These are phyloP conservation scores for Monoraphidium neglectum DNA, from an alignment of 139 green algal genomes.

Conservation along the genomic window DNA sequence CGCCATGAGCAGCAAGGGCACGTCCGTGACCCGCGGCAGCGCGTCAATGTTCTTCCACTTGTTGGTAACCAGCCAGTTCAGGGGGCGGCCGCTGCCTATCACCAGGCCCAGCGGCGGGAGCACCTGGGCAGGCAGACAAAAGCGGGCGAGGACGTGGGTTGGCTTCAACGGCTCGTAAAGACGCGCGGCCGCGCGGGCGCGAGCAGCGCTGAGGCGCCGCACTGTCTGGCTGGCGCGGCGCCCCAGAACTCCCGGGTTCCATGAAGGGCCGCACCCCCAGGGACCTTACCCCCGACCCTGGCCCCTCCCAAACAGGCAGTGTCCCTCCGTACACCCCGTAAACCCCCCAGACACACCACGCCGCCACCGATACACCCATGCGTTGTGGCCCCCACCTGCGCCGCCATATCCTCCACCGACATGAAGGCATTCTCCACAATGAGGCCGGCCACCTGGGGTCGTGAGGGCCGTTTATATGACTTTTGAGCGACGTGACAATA, in stretches of 20 bases:
- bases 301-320: no score
- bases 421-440: slow-evolving; percentile 93
- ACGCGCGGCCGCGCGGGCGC: neutral
- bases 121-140: slow-evolving; percentile 13
- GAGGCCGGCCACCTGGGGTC: slow-evolving; percentile 55
- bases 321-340: no score
- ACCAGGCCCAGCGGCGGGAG: slow-evolving; percentile 64
- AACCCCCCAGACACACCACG: no score
- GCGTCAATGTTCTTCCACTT: slow-evolving; percentile 76
- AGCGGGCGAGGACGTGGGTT: neutral
- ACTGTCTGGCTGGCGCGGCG: no score
- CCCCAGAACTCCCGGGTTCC: no score
- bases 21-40: slow-evolving; percentile 47
- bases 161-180: neutral
- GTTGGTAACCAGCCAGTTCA: slow-evolving; percentile 90
- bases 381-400: slow-evolving; percentile 2
- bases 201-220: no score
- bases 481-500: no score
- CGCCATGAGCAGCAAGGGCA: slow-evolving; percentile 75
- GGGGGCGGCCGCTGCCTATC: slow-evolving; percentile 54
- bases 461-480: no score
- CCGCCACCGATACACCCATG: no score
- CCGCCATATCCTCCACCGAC: slow-evolving; percentile 65
- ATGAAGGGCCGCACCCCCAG: no score
- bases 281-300: no score